Evolutionary conservation across 768 basidiomycete genomes (phyloP), one percentile per base, ranked within the genome.

Genomic region (Steccherinum ochraceum): DNA sequence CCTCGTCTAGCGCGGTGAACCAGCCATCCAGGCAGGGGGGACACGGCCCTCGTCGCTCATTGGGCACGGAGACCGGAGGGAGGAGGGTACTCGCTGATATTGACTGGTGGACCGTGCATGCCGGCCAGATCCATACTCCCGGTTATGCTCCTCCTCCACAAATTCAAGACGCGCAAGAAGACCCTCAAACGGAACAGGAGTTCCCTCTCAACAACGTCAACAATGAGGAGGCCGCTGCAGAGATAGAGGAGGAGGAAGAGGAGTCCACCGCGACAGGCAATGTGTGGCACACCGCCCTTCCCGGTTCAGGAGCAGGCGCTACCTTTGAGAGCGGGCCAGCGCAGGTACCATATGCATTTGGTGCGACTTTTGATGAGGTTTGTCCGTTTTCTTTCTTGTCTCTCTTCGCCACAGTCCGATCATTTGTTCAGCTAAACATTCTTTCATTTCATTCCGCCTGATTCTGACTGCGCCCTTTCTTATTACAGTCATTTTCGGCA

Each of bases 81-180:
- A 77, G 89, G 63, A 77, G 86, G 58, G 86, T 91, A 58, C 76
- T 91, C 54, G 88, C 86, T 26, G 89, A 91, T 72, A 84, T 91
- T 61, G 88, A 89, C 65, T 91, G 89, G 88, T 90, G 88, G 88
- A 79, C 74, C 60, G 87, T 90, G 57, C 71, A 77, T 55, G 86
- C 83, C 53, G 83, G 84, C 56, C 87, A 91, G 69, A 76, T 73
- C 67, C 73, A 75, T 57, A 56, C 61, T 46, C 69, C 67, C 61
- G 66, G 63, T 57, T 41, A 48, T 30, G 39, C 49, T 3, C 40
- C 40, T 1, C 35, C 40, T 25, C 40, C 21, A 2, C 35, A 35
- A 7, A 44, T 56, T 5, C 51, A 46, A 10, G 54, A 52, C 30
- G 48, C 51, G 25, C 46, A 52, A 4, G 54, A 56, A 25, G 19